Base-by-base conservation (phyloP, 2,329 filamentous ascomycete genomes). In the Phialophora tarda region DNA sequence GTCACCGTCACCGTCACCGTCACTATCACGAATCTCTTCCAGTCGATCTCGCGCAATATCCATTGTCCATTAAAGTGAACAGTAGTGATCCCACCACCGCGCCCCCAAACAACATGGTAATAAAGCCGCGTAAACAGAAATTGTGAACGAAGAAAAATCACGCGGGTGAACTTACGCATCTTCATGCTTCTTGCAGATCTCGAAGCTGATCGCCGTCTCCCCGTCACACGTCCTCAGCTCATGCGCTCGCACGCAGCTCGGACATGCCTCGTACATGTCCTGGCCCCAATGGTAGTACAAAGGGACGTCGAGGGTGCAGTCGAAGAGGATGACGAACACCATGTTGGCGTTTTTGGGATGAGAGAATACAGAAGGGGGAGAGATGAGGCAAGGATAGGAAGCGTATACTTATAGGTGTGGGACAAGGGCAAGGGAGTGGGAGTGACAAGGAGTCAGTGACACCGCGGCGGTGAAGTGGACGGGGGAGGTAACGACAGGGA, bases 201-300 rank as follows among this genome's bases (percentile, higher is more conserved):
- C 28, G 28, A 67, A 70, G 8, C 47, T 64, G 24, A 67, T 53
- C 21, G 8, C 56, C 7, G 65, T 67, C 34, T 70, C 56, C 6
- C 68, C 68, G n/a, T 67, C 50, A 34, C 68, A 70, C 21, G 59
- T 62, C 10, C 68, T 60, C 17, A 63, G 32, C 32, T 70, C 68
- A 34, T 67, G 65, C 55, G 65, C 68, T 34, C 65, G 62, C 4
- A 63, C 59, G 26, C 68, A 70, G 4, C 11, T 32, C 4, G 63
- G 55, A 47, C 68, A 70, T 4, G 61, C 65, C 64, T 67, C 55
- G 48, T 63, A 67, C 32, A 54, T 53, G 26, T 65, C 48, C 4
- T 41, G 41, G 21, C 44, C 59, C 62, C 62, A 70, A 24, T 67
- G 47, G 59, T 65, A 67, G 23, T 30, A 57, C n/a, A 67, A 21